Evolutionary conservation across 805 yeast genomes (phyloP).

Genomic region (Pichia gijzeniarum): DNA sequence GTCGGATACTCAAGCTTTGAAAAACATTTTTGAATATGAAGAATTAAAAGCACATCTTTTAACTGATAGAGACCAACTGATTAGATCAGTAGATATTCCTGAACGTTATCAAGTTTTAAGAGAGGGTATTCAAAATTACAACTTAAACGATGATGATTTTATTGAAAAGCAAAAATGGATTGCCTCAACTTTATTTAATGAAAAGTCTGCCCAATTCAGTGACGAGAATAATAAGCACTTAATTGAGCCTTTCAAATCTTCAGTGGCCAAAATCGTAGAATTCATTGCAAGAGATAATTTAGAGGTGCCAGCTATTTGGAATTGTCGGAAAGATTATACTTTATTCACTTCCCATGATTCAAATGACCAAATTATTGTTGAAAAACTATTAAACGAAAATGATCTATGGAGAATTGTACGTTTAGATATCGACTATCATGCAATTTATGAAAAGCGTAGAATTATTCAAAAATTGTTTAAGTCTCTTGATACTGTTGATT

Average conservation of each 20-base stretch:
- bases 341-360: constrained; percentile 41
- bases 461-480: constrained; percentile 48
- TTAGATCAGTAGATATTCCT: constrained; percentile 83
- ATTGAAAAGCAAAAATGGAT: constrained; percentile 76
- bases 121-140: constrained; percentile 56
- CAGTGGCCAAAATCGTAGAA: constrained; percentile 66
- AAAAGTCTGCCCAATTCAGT: constrained; percentile 42
- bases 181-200: constrained; percentile 51
- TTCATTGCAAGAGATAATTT: constrained; percentile 69
- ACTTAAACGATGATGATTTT: constrained; percentile 64
- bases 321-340: constrained; percentile 87
- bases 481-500: constrained; percentile 51
- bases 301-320: constrained; percentile 94
- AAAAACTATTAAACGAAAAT: constrained; percentile 60
- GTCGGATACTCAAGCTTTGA: constrained; percentile 47
- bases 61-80: constrained; percentile 85
- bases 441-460: constrained; percentile 67
- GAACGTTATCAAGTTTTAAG: constrained; percentile 85
- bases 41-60: constrained; percentile 87
- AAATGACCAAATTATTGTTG: constrained; percentile 39
- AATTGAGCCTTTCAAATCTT: constrained; percentile 50
- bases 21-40: constrained; percentile 90
- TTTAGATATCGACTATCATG: constrained; percentile 83
- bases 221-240: constrained; percentile 30
- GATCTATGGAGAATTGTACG: constrained; percentile 90